Conservation (phyloP, 768 basidiomycete genomes). For the Lentinula sp. region DNA sequence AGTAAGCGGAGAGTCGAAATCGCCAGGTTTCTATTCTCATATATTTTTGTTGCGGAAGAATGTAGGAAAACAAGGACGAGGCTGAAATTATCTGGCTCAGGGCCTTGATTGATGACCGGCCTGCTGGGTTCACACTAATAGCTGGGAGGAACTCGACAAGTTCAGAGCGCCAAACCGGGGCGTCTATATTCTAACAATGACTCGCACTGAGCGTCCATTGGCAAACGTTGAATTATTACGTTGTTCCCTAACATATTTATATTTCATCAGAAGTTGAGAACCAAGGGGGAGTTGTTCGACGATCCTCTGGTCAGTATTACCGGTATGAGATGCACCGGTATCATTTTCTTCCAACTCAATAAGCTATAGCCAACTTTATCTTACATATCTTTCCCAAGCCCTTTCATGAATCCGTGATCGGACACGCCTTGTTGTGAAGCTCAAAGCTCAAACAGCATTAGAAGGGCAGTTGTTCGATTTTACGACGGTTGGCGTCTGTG, state of each 20-base stretch:
- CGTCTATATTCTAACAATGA: too few relatives aligned
- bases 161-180: too few relatives aligned
- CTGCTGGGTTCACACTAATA: too few relatives aligned
- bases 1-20: neutral
- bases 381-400: neutral
- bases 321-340: neutral
- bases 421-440: neutral
- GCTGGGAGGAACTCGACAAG: neutral
- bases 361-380: neutral
- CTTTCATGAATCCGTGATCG: neutral
- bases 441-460: neutral
- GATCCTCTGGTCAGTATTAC: neutral
- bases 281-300: neutral
- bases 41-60: neutral
- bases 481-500: neutral
- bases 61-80: neutral
- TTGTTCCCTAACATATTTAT: neutral
- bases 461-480: neutral
- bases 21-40: neutral
- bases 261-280: neutral
- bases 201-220: too few relatives aligned
- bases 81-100: neutral
- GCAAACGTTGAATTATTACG: too few relatives aligned
- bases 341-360: neutral
- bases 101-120: too few relatives aligned